Evolutionary conservation across 2,329 filamentous ascomycete species (phyloP).

Genomic region (Capronia americana): DNA sequence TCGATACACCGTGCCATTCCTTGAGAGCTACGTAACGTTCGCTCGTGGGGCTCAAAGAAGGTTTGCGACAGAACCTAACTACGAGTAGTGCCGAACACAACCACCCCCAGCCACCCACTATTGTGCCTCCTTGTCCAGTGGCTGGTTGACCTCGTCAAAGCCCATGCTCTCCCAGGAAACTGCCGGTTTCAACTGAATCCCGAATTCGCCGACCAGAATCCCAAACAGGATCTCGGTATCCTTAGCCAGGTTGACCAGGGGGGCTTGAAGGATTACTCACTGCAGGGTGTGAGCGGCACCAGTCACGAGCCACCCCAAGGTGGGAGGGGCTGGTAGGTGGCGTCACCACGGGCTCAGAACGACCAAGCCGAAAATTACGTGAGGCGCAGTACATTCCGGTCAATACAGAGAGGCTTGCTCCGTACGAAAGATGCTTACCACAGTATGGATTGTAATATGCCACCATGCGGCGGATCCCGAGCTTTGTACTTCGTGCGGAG

Average conservation of each 20-base stretch:
- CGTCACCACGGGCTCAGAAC: not conserved
- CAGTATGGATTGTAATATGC: not conserved
- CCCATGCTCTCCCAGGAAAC: slow-evolving; percentile 4
- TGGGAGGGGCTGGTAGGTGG: not conserved
- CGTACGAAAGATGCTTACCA: too few species aligned
- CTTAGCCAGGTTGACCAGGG: not conserved
- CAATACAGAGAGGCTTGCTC: not conserved
- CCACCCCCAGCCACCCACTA: not conserved
- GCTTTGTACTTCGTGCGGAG: too few species aligned
- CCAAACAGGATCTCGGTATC: not conserved
- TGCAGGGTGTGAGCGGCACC: not conserved
- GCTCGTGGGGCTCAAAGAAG: slow-evolving; percentile 12
- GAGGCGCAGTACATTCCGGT: not conserved
- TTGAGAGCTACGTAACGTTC: not conserved
- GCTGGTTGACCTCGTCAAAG: slow-evolving; percentile 14
- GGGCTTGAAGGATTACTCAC: not conserved
- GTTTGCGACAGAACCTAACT: slow-evolving; percentile 11
- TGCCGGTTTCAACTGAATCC: slow-evolving; percentile 20
- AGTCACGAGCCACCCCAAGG: not conserved
- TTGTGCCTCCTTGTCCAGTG: slow-evolving; percentile 12
- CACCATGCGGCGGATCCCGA: not conserved
- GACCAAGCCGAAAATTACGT: not conserved
- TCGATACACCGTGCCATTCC: not conserved
- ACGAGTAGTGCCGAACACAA: not conserved
- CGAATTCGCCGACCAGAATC: slow-evolving; percentile 14